Evolutionary conservation across 345 rosid genomes (phyloP).

Genomic region (Eucalyptus tenuipes): DNA sequence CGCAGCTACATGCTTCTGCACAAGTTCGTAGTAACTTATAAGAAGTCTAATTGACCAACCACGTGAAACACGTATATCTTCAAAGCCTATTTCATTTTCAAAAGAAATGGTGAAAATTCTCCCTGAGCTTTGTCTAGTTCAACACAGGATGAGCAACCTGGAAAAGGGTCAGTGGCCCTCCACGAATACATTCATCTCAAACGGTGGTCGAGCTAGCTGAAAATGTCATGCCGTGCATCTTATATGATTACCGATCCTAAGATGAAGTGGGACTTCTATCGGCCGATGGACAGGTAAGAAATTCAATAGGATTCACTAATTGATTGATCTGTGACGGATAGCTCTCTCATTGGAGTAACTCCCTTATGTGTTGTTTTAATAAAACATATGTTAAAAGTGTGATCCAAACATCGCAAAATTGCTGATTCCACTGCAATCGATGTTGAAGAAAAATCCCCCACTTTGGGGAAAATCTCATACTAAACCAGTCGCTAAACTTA

Average conservation of each 20-base stretch:
- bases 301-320: background rate
- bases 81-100: too few species aligned
- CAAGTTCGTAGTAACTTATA: background rate
- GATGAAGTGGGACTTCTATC: background rate
- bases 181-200: background rate
- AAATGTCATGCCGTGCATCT: background rate
- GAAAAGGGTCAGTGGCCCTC: background rate
- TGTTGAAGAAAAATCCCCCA: too few species aligned
- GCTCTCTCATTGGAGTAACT: too few species aligned
- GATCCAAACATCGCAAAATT: too few species aligned
- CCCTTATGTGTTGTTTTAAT: too few species aligned
- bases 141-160: background rate
- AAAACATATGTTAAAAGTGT: too few species aligned
- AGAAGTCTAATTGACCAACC: too few species aligned
- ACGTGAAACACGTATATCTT: too few species aligned
- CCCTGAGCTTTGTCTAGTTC: background rate
- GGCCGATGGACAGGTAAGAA: accelerated
- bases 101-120: background rate
- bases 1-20: background rate
- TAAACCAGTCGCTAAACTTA: too few species aligned
- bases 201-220: background rate
- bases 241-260: background rate
- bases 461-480: too few species aligned
- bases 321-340: too few species aligned
- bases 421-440: too few species aligned